Base-by-base conservation (phyloP, 805 yeast genomes). In the Scheffersomyces lignosus region DNA sequence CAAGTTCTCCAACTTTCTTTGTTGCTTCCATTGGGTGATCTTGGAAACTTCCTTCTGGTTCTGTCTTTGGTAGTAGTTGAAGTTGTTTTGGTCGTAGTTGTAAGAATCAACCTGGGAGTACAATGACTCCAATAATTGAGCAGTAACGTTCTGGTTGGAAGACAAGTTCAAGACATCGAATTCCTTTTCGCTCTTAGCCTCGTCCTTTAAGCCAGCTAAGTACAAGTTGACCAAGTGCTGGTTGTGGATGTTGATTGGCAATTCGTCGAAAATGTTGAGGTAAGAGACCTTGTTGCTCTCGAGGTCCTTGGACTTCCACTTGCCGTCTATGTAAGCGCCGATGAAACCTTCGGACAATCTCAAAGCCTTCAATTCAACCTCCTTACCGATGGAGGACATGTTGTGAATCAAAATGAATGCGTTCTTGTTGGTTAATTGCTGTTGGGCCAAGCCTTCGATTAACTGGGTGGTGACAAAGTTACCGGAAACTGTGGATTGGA, bases 11-110 rank as follows among this genome's bases (percentile, higher is more conserved):
- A 74, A 70, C 60, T 76, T 75, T 56, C 85, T 70, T 60, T 78
- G 80, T 53, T 76, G 80, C 56, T 82, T 81, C 90, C 91, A 86
- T 56, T 81, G 87, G 45, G 71, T 70, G 47, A 86, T 73, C 67
- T 82, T 84, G 42, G 79, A 63, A 58, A 73, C 68, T 57, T 86
- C 95, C 57, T 88, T 76, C 32, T 80, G 75, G 41, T 78, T 70
- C 51, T 78, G 82, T 68, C 95, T 80, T 66, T 85, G 93, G 69
- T 78, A 84, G 64, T 82, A 85, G 70, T 84, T 83, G 71, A 83
- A 81, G 64, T 81, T 85, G 48, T 83, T 81, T 58, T 83, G 86
- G 57, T 83, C 89, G 58, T 81, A 81, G 66, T 81, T 82, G 66
- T 78, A 80, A 33, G 83, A 80, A 60, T 86, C 93, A 27, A 86